A percentile compares a stretch with the other conserved stretches of the same genome.
These are phyloP conservation scores for Xylaria longipes DNA, from an alignment of 495 filamentous ascomycete genomes.

Conservation along the genomic window DNA sequence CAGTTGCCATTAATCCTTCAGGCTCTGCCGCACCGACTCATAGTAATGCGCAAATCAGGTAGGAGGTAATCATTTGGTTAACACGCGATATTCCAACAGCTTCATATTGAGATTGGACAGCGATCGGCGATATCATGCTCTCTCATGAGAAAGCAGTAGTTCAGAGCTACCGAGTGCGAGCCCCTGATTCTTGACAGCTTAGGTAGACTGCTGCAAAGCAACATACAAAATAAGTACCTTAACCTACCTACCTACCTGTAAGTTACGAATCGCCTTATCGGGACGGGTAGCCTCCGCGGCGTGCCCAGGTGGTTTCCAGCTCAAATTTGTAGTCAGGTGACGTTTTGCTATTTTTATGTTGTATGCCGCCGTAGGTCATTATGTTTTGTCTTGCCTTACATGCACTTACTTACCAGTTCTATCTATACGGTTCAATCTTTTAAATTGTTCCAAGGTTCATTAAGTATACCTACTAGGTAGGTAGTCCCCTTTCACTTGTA, in stretches of 20 bases:
- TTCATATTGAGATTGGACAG: not conserved
- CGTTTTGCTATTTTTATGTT: conserved; percentile 22
- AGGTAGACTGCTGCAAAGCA: not conserved
- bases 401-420: not conserved
- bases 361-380: not conserved
- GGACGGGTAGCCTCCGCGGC: conserved; percentile 19
- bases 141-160: not conserved
- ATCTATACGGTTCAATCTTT: not conserved
- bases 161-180: not conserved
- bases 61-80: not conserved
- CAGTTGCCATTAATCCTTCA: not conserved
- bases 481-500: too few species aligned
- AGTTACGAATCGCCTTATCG: conserved; percentile 2
- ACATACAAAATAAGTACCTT: not conserved
- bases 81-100: not conserved
- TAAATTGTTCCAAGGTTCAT: too few species aligned
- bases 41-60: not conserved
- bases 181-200: not conserved
- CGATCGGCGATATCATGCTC: conserved; percentile 6
- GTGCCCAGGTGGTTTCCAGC: conserved; percentile 24
- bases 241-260: too few species aligned
- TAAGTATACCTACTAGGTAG: too few species aligned
- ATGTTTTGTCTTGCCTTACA: not conserved
- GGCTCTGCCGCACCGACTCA: not conserved
- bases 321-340: conserved; percentile 25